Base-by-base conservation (phyloP, 108 stramenopile species). In the Cylindrotheca closterium region DNA sequence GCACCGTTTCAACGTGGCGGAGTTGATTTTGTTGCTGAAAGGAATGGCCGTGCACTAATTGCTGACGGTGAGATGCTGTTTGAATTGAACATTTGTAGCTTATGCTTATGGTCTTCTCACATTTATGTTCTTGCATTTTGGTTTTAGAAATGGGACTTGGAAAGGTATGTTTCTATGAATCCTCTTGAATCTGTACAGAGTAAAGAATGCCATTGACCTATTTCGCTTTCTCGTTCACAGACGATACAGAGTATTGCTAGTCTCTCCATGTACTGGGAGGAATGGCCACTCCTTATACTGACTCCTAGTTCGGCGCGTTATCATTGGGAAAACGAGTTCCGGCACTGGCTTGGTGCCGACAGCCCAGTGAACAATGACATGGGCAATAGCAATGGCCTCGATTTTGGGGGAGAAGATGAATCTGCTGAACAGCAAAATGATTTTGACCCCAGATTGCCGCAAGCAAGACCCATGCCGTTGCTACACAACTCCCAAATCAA, bases 321-420 rank as follows among this genome's bases (percentile, higher is more conserved):
- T 68, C 98, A 98, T 50, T 98, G 98, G 98, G 90, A 91, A 60
- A 71, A 60, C 32, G 98, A 97, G 55, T 91, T 97, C 60, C 68
- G 77, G 33, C 66, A 89, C 33, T 96, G 96, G 96, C 63, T 95
- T 51, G 89, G 88, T 0, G 28, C 34, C 31, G 71, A 74, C 12
- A 70, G 73, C 17, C 25, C 34, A 4, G 53, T 71, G 27, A 55
- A 75, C 57, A 58, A 45, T 71, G 24, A 31, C 17, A 12, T 10
- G 55, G 30, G 72, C 4, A 47, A 66, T 31, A 51, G 55, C 17
- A 26, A 30, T 65, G 63, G 23, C 18, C 47, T 32, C 4, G 48
- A 50, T 27, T 53, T 31, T 28, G 69, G 58, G n/a, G 24, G 42
- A 26, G 33, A 74, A 23, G 63, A 69, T 8, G 71, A 34, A 51